Conservation (phyloP, 2,329 filamentous ascomycete genomes). For the Diaporthe destruens region DNA sequence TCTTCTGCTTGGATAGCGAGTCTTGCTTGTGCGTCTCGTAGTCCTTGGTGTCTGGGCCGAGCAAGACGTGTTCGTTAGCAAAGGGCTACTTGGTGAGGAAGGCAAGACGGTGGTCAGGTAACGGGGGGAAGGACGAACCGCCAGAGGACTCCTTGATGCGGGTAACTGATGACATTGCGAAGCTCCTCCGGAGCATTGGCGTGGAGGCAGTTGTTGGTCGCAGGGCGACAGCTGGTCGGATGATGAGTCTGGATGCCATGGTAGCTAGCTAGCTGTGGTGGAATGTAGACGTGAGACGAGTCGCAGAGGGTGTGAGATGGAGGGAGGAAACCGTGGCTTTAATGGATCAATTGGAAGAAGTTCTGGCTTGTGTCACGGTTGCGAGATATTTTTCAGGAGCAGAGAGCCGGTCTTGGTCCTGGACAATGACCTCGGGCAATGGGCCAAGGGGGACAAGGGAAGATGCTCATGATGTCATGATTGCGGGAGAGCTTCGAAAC, state of each 20-base stretch:
- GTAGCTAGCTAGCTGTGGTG: not conserved
- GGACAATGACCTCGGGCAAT: constrained; percentile 9
- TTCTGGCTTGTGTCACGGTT: not conserved
- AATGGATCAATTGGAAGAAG: constrained; percentile 26
- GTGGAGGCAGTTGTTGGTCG: constrained; percentile 27
- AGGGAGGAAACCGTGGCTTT: not conserved
- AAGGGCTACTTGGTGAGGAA: not conserved
- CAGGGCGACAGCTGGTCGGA: constrained; percentile 36
- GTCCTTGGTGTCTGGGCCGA: constrained; percentile 50
- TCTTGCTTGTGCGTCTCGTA: constrained; percentile 72
- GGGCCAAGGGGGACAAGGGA: constrained; percentile 19
- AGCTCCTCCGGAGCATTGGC: constrained; percentile 31
- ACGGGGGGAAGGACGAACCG: constrained; percentile 16
- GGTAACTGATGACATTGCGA: constrained; percentile 37
- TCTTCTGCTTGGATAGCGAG: constrained; percentile 74
- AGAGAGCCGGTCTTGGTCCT: not conserved
- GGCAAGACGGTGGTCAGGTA: not conserved
- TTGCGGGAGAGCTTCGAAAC: constrained; percentile 27
- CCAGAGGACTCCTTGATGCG: constrained; percentile 41
- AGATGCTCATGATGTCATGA: constrained; percentile 40
- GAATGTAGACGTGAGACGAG: not conserved
- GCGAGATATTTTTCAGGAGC: not conserved
- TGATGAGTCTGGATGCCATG: constrained; percentile 40
- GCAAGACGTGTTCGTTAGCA: not conserved
- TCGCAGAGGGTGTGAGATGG: not conserved